These are phyloP conservation scores for Huiozyma sinensis DNA, from an alignment of 805 yeast genomes.

Conservation along the genomic window DNA sequence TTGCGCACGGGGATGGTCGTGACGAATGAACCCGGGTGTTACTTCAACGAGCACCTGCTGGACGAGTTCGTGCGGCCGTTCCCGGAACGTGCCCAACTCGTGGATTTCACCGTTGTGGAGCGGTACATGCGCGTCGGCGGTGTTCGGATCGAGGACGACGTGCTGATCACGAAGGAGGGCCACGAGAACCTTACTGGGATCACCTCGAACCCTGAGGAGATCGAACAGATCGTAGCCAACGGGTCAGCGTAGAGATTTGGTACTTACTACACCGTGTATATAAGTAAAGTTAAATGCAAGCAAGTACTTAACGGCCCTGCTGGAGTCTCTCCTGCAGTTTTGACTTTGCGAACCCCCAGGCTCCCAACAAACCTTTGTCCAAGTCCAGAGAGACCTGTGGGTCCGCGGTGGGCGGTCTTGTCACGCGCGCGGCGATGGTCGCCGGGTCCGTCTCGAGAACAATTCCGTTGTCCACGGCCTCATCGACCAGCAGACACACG, in stretches of 20 bases:
- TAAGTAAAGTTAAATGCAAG: too few species aligned
- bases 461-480: conserved; percentile 87
- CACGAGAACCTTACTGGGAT: conserved; percentile 72
- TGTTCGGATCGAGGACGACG: conserved; percentile 91
- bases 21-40: conserved; percentile 92
- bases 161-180: conserved; percentile 67
- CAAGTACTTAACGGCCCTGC: conserved; percentile 28
- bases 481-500: conserved; percentile 80
- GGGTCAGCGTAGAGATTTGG: conserved; percentile 50
- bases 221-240: conserved; percentile 59
- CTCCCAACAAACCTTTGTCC: conserved; percentile 71
- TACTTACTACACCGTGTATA: too few species aligned
- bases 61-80: conserved; percentile 43
- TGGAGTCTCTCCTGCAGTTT: conserved; percentile 46
- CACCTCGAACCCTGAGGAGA: conserved; percentile 79
- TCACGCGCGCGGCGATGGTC: conserved; percentile 79
- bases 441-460: conserved; percentile 83
- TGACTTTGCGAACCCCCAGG: conserved; percentile 80
- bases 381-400: conserved; percentile 50
- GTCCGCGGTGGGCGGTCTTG: conserved; percentile 74
- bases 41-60: conserved; percentile 76
- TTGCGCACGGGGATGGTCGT: conserved; percentile 72
- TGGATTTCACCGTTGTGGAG: conserved; percentile 55
- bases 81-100: conserved; percentile 41
- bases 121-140: conserved; percentile 91